These are phyloP conservation scores for Fragaria ananassa DNA, from an alignment of 306 rosid genomes.

Conservation along the genomic window DNA sequence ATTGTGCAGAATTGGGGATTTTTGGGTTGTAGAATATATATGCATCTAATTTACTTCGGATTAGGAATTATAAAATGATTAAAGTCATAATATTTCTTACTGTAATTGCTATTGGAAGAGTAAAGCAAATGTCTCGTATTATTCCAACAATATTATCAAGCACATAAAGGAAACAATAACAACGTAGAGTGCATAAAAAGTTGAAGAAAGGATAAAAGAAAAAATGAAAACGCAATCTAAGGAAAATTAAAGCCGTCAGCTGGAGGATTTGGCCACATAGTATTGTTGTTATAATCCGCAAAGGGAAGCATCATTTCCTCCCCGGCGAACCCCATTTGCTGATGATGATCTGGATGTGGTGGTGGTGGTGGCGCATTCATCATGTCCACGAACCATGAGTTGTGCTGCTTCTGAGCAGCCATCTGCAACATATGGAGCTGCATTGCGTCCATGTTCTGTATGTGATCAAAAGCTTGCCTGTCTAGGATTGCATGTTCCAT, in stretches of 20 bases:
- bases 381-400: slow-evolving; percentile 20
- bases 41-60: no score
- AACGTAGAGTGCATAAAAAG: not conserved
- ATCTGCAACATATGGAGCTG: slow-evolving; percentile 3
- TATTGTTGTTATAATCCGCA: slow-evolving; percentile 5
- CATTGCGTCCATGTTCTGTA: slow-evolving; percentile 7
- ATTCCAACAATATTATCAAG: not conserved
- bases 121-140: not conserved
- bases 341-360: not conserved
- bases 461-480: not conserved
- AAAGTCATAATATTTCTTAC: no score
- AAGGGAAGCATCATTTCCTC: slow-evolving; percentile 24
- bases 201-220: no score
- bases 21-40: no score
- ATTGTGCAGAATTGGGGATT: no score
- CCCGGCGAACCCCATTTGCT: slow-evolving; percentile 14
- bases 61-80: no score
- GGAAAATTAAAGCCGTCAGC: slow-evolving; percentile 9
- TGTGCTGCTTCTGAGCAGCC: not conserved
- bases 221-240: not conserved
- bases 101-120: no score
- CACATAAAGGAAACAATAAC: not conserved
- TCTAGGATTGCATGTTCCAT: not conserved
- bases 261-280: slow-evolving; percentile 20
- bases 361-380: not conserved